A percentile compares a stretch with the other conserved stretches of the same genome.
These are phyloP conservation scores for Meyerozyma athensensis DNA, from an alignment of 1,139 yeast species.

Conservation along the genomic window DNA sequence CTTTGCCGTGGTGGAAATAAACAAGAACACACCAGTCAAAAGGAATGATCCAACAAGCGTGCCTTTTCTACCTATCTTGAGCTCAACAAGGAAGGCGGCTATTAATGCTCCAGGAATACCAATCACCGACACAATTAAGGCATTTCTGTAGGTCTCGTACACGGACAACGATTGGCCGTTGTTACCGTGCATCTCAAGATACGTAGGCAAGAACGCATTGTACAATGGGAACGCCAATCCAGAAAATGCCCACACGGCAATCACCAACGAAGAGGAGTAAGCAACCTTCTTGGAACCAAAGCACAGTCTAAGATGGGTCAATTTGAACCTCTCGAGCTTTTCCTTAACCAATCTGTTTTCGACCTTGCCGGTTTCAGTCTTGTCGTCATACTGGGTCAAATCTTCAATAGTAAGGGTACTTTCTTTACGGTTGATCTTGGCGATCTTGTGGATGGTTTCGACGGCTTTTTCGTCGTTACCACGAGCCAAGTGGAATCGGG, in stretches of 20 bases:
- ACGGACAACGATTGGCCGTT: constrained; percentile 30
- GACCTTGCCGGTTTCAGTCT: constrained; percentile 8
- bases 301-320: constrained; percentile 31
- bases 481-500: constrained; percentile 34
- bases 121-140: constrained; percentile 37
- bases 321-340: constrained; percentile 24
- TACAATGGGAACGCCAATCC: constrained; percentile 44
- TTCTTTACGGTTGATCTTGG: constrained; percentile 25
- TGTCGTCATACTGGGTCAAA: constrained; percentile 23
- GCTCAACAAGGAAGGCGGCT: constrained; percentile 37
- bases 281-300: constrained; percentile 33
- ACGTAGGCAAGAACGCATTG: constrained; percentile 40
- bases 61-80: constrained; percentile 39
- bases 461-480: constrained; percentile 35
- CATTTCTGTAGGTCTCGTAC: constrained; percentile 33
- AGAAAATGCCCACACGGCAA: constrained; percentile 39
- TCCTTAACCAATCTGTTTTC: constrained; percentile 21
- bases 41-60: constrained; percentile 29
- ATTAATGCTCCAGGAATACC: constrained; percentile 41
- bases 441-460: constrained; percentile 33
- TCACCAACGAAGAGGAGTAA: constrained; percentile 30
- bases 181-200: constrained; percentile 29
- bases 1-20: constrained; percentile 40
- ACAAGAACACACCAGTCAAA: constrained; percentile 36
- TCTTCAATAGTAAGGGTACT: constrained; percentile 28